These are phyloP conservation scores for Leccinum imitatum DNA, from an alignment of 768 basidiomycete species.

Conservation along the genomic window DNA sequence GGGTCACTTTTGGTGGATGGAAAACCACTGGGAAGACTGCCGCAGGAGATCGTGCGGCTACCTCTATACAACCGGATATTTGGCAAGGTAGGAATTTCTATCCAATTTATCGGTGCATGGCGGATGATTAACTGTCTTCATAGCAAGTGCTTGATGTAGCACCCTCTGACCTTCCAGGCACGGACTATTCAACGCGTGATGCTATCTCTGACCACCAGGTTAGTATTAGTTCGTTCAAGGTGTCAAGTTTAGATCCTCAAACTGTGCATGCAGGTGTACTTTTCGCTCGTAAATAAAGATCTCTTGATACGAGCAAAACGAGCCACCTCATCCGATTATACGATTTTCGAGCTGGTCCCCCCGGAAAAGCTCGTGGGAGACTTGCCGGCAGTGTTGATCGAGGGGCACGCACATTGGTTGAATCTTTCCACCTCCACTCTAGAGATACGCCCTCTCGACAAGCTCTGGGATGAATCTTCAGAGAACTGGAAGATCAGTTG, in stretches of 20 bases:
- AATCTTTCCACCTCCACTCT: constrained; percentile 21
- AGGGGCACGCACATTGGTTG: constrained; percentile 32
- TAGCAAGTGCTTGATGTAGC: constrained; percentile 20
- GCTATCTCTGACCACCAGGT: constrained; percentile 21
- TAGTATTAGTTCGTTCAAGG: neutral
- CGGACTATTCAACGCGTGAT: constrained; percentile 23
- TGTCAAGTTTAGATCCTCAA: neutral
- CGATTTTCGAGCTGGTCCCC: constrained; percentile 15
- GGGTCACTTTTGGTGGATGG: constrained; percentile 28
- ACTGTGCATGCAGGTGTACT: constrained; percentile 18
- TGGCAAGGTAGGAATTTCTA: constrained; percentile 14
- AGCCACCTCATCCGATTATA: neutral
- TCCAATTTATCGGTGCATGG: neutral
- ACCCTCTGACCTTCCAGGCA: constrained; percentile 21
- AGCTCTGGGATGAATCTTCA: constrained; percentile 24
- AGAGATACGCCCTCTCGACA: constrained; percentile 27
- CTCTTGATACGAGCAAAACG: constrained; percentile 22
- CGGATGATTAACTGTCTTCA: neutral
- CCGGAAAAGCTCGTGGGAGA: constrained; percentile 22
- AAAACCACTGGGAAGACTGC: constrained; percentile 25
- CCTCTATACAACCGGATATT: constrained; percentile 21
- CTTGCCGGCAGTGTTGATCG: constrained; percentile 26
- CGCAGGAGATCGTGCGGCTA: constrained; percentile 16
- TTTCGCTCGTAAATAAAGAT: constrained; percentile 14
- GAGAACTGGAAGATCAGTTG: constrained; percentile 29